Evolutionary conservation across 2,329 filamentous ascomycete species (phyloP).

Genomic region (Sporothrix mexicana): DNA sequence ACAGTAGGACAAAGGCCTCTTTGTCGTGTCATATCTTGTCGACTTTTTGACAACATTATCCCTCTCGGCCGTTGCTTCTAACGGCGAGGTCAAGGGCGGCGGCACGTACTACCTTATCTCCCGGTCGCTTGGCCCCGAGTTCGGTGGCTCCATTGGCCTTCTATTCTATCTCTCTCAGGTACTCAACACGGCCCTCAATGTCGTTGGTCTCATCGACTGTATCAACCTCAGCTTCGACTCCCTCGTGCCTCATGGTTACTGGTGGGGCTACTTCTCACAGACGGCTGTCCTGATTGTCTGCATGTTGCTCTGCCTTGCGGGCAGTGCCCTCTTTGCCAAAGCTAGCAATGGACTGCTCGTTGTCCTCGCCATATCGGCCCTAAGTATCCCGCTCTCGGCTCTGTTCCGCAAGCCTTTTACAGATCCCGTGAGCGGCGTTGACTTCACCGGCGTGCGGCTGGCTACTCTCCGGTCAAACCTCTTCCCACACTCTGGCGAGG

Average conservation of each 20-base stretch:
- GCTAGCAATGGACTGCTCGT: conserved; percentile 78
- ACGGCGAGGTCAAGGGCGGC: conserved; percentile 85
- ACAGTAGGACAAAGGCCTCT: conserved; percentile 59
- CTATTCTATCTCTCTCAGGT: conserved; percentile 91
- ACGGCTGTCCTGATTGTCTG: conserved; percentile 74
- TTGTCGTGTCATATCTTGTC: conserved; percentile 77
- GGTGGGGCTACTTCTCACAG: conserved; percentile 77
- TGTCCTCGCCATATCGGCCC: conserved; percentile 72
- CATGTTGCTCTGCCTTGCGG: conserved; percentile 76
- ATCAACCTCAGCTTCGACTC: conserved; percentile 75
- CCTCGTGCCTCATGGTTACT: conserved; percentile 72
- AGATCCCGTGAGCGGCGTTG: conserved; percentile 64
- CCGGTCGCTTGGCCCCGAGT: conserved; percentile 82
- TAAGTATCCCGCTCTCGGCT: conserved; percentile 83
- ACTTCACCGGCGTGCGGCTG: conserved; percentile 78
- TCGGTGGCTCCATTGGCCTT: conserved; percentile 85
- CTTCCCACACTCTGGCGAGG: conserved; percentile 66
- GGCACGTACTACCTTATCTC: conserved; percentile 91
- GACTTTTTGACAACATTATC: conserved; percentile 86
- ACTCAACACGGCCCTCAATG: conserved; percentile 85
- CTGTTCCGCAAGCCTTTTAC: conserved; percentile 71
- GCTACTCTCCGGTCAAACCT: conserved; percentile 76
- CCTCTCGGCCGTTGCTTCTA: conserved; percentile 86
- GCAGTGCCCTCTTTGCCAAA: conserved; percentile 78
- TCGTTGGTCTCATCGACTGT: conserved; percentile 84